Evolutionary conservation across 352 stramenopile species (phyloP), one percentile per base, ranked within the genome.

Genomic region (Globisporangium canariense): DNA sequence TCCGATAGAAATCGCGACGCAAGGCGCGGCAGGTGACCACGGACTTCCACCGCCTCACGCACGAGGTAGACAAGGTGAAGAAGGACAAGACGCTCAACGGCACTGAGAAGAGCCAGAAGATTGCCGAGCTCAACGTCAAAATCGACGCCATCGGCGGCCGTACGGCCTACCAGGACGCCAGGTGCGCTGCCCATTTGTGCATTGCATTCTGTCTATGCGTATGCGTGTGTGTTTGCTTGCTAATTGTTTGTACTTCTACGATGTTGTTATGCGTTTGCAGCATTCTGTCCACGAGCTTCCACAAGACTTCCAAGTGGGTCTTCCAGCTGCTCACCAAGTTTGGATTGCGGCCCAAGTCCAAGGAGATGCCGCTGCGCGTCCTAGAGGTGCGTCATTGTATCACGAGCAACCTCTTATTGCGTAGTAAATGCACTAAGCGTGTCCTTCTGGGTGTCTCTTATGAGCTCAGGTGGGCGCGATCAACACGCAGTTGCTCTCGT

Each of bases 261-360:
- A 28, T 28, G 25, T 28, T 28, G 25, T 28, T 28, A 28, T 28
- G 2, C 25, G 25, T 28, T 28, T 28, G 25, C 25, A 97, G 87
- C 67, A 96, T 98, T 66, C 73, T 98, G 43, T 98, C 82, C 60
- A 98, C 96, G 36, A 93, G 81, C 57, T 93, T 98, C 71, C 91
- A 98, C 81, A 93, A 88, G 18, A 99, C 96, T 9, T 97, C 86
- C 64, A 98, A 97, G 75, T 99, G 96, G 96, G 91, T 98, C 53
- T 86, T 98, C 56, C 87, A 91, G 60, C 67, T 97, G 62, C 78
- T 98, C 43, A 93, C 86, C 46, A 79, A 76, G 65, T 88, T 93
- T 55, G 76, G 77, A 25, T 43, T 91, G 57, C 83, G 87, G 0
- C 86, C 83, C 8, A 86, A 83, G 28, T 85, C 86, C 45, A 92